Evolutionary conservation across 2,329 filamentous ascomycete species (phyloP), one percentile per base, ranked within the genome.

Genomic region (Pestalotiopsis sp.): DNA sequence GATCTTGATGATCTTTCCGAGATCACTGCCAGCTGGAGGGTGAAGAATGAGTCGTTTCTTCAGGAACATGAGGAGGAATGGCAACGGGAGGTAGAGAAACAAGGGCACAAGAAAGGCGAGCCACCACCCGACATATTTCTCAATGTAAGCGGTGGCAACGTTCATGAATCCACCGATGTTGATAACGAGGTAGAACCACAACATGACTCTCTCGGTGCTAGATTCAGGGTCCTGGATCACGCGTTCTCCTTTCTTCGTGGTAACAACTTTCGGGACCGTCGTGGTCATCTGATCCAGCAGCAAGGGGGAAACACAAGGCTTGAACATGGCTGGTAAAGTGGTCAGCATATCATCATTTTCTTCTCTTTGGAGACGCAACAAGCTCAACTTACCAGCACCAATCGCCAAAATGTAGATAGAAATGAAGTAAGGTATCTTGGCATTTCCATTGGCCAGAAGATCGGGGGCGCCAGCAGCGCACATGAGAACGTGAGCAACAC

Each of bases 201-300:
- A 83, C 82, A 91, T 93, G 70, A 92, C 90, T 25, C 90, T 85
- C 61, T 88, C 86, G 1, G 90, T 82, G 3, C 90, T 92, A 25
- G 88, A 85, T 71, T 89, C 88, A 0, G 90, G 90, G 71, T 92
- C 90, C n/a, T 91, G 84, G 63, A 93, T 91, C 38, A 92, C 88
- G 23, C 88, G 85, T 76, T 92, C 88, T 20, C 91, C 91, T 3
- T 80, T 86, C 57, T 75, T 75, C 11, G 86, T 76, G 3, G 83
- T 86, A 49, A 84, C 80, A 59, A 91, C 84, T 63, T 80, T 84
- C 23, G 86, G 84, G 38, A 85, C 86, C 4, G 87, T 87, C 25
- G 85, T 84, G 2, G 81, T 84, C 74, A 91, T 86, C 74, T 93
- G 90, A 72, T 93, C 91, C 12, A 91, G 87, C 36, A 93, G 85